These are phyloP conservation scores for Aspergillus awamori DNA, from an alignment of 2,329 filamentous ascomycete genomes.

Conservation along the genomic window DNA sequence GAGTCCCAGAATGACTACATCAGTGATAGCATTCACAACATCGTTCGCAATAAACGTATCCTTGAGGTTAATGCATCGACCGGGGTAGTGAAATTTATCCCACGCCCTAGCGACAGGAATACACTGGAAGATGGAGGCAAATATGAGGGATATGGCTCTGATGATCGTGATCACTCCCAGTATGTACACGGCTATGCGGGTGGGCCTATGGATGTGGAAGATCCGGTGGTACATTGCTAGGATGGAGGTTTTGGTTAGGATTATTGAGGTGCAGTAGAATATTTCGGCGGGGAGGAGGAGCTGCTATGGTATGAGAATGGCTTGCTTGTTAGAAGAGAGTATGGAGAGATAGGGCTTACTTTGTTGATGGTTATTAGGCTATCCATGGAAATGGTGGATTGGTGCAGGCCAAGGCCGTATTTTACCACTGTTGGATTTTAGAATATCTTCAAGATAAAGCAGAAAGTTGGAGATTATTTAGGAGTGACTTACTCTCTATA, in stretches of 20 bases:
- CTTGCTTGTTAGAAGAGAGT: not conserved
- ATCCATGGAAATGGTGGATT: not conserved
- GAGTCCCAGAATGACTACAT: conserved; percentile 23
- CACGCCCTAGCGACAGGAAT: conserved; percentile 55
- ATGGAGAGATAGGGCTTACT: not conserved
- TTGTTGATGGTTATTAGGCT: not conserved
- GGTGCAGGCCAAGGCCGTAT: not conserved
- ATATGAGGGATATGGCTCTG: conserved; percentile 54
- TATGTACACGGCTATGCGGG: conserved; percentile 47
- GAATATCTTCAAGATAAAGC: not conserved
- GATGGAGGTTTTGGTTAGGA: conserved; percentile 55
- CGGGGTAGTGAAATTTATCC: conserved; percentile 47
- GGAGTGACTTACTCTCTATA: not conserved
- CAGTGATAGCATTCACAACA: conserved; percentile 38
- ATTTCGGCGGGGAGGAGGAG: conserved; percentile 50
- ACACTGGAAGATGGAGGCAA: conserved; percentile 58
- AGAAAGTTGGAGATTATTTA: not conserved
- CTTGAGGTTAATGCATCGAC: conserved; percentile 54
- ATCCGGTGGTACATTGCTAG: conserved; percentile 59
- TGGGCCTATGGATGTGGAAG: conserved; percentile 48
- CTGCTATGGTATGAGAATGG: conserved; percentile 23
- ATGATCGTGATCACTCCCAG: conserved; percentile 49
- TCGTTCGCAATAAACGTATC: conserved; percentile 56
- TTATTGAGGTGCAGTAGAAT: conserved; percentile 47
- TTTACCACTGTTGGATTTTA: not conserved